phyloP scores from a whole-genome alignment of 345 rosid genomes.

The Arabidopsis thaliana region TAIR10.1 NC_003074.8:20693001-20693500 shows the following conservation, averaged over 20 bases:
- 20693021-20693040: background rate
- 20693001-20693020: background rate
- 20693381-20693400: too few relatives aligned
- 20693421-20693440: too few relatives aligned
- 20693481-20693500: too few relatives aligned
- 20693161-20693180: background rate
- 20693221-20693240: background rate
- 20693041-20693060: constrained; percentile 13
- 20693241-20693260: background rate
- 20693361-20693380: too few relatives aligned
- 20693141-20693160: background rate
- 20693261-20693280: background rate
- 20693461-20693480: too few relatives aligned
- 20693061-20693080: background rate
- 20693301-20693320: background rate
- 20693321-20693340: too few relatives aligned
- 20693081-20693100: background rate
- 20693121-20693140: background rate
- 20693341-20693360: too few relatives aligned
- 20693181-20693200: background rate
- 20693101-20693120: background rate
- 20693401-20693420: too few relatives aligned
- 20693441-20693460: too few relatives aligned
- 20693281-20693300: background rate
- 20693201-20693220: background rate